These are phyloP conservation scores for Thraustotheca clavata DNA, from an alignment of 352 stramenopile genomes.

Conservation along the genomic window DNA sequence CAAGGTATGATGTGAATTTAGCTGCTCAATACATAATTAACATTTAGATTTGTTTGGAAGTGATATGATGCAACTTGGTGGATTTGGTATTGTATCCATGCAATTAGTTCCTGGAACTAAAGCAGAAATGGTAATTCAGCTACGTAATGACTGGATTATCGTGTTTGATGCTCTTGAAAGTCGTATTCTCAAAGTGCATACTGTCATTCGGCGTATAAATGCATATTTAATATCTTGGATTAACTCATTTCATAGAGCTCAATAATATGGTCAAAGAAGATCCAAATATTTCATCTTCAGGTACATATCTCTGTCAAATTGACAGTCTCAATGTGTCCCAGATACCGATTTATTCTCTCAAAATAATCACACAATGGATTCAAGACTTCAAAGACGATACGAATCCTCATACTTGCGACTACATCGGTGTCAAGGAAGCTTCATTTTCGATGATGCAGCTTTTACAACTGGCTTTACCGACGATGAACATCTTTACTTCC, in stretches of 20 bases:
- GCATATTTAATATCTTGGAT: not conserved
- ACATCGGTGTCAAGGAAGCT: slow-evolving; percentile 12
- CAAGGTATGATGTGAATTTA: slow-evolving; percentile 32
- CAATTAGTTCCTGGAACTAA: slow-evolving; percentile 28
- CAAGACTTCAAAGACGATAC: not conserved
- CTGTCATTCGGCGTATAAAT: slow-evolving; percentile 37
- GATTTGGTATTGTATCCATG: slow-evolving; percentile 37
- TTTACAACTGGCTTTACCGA: slow-evolving; percentile 8
- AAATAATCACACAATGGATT: not conserved
- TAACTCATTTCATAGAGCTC: not conserved
- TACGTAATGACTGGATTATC: slow-evolving; percentile 66
- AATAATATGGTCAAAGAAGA: slow-evolving; percentile 20
- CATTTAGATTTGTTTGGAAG: not conserved
- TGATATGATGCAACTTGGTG: too few species aligned
- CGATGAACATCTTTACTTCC: slow-evolving; percentile 15
- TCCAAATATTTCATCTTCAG: slow-evolving; percentile 33
- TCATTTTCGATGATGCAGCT: slow-evolving; percentile 2
- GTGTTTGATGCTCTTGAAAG: slow-evolving; percentile 38
- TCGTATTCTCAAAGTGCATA: slow-evolving; percentile 44
- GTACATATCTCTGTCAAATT: slow-evolving; percentile 10
- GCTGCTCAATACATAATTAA: too few species aligned
- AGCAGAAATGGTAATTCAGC: slow-evolving; percentile 45
- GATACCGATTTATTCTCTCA: not conserved
- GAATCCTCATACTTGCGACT: slow-evolving; percentile 5
- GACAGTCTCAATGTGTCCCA: too few species aligned